phyloP scores from a whole-genome alignment of 805 yeast species.

The Zygosaccharomyces kombuchaensis region DNA sequence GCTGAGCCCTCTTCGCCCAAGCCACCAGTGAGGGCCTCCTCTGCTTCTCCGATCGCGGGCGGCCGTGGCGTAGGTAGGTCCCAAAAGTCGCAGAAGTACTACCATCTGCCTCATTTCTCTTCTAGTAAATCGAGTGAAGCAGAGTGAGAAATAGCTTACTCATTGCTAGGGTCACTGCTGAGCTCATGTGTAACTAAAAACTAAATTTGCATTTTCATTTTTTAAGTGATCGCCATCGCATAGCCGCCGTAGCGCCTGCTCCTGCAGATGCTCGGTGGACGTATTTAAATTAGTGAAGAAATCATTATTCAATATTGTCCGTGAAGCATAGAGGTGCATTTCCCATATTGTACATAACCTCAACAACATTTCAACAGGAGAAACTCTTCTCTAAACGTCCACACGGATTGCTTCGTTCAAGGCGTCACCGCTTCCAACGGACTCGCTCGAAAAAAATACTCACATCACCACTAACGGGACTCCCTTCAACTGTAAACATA shows the following conservation, averaged over 20 bases:
- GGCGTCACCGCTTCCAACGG: neutral
- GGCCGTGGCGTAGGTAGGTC: constrained; percentile 10
- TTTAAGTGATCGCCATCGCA: neutral
- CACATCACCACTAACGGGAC: neutral
- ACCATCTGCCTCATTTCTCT: constrained; percentile 27
- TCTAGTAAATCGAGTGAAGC: constrained; percentile 9
- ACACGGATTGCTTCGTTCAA: neutral
- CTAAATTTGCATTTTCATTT: neutral
- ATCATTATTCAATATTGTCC: neutral
- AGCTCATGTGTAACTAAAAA: neutral
- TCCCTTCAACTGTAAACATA: constrained; percentile 8
- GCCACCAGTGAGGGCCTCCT: constrained; percentile 13
- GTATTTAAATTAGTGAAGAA: no score
- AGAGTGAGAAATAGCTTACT: neutral
- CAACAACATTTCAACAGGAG: neutral
- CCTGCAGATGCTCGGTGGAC: neutral
- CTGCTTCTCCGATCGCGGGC: constrained; percentile 11
- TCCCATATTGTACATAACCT: neutral
- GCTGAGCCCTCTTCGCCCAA: constrained; percentile 7
- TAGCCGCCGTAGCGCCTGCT: neutral
- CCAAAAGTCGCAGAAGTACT: constrained; percentile 21
- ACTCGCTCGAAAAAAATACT: constrained; percentile 1
- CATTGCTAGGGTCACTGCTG: neutral
- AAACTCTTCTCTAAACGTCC: neutral
- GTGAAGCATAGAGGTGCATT: neutral